Evolutionary conservation across 208 protist species (phyloP), one percentile per base, ranked within the genome.

Genomic region (Naegleria lovaniensis): DNA sequence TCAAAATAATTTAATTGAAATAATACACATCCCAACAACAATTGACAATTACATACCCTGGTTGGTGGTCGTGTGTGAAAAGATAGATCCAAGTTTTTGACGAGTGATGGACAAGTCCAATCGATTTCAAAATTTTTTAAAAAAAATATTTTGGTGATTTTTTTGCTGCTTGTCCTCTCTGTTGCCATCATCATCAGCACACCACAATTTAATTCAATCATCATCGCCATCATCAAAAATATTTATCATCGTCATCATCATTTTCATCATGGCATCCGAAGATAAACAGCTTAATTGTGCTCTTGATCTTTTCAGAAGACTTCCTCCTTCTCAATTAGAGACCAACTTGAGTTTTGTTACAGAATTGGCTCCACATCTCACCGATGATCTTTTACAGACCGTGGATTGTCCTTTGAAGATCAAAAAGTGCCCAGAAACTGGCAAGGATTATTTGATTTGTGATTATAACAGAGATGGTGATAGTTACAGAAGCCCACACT

Each of bases 401-500:
- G 43, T 91, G 6, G 90, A 91, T 84, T 51, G 38, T 85, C 90
- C 90, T 16, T 38, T 91, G 25, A 91, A 91, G 22, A 67, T 59
- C 52, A 11, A 5, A 22, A 85, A 16, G 5, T 33, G 43, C 41
- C 9, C 90, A 39, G 22, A 48, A 84, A n/a, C 43, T 39, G 75
- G 33, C 11, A 88, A 58, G n/a, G 79, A 91, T 55, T 91, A 75
- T 88, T 75, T 91, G 11, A 6, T 91, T 29, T 91, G 79, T 16
- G 90, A 91, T 88, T 91, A 88, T 39, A 91, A 91, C 43, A 48
- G 90, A 58, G 90, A 91, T 88, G 90, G 90, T 39, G 90, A 91
- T 59, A 43, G 25, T 25, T 91, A 88, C 48, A 48, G 90, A 59
- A 87, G 59, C 36, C 90, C 90, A 40, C 86, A 38, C 25, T 58